Conservation (phyloP, 441 rosid species). For the Gossypium lobatum region DNA sequence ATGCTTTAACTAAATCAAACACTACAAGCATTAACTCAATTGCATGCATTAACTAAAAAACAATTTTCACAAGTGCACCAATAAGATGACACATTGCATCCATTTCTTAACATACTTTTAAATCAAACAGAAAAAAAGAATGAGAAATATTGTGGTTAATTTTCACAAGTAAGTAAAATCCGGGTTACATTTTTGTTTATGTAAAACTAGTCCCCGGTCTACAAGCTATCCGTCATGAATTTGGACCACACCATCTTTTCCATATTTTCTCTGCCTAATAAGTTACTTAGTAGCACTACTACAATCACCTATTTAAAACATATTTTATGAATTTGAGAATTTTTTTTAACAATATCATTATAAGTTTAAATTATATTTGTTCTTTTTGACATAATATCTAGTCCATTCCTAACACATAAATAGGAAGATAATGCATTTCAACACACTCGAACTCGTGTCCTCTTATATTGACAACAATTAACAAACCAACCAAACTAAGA, state of each 20-base stretch:
- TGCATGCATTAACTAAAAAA: too few species aligned
- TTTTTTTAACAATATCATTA: too few species aligned
- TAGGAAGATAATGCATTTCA: too few species aligned
- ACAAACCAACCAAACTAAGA: too few species aligned
- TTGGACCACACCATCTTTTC: conserved; percentile 6
- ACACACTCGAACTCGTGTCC: accelerated
- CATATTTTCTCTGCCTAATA: not conserved
- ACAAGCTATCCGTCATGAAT: not conserved
- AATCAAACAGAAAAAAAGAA: not conserved
- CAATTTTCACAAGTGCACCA: not conserved
- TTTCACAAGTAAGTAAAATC: not conserved
- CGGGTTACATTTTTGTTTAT: not conserved
- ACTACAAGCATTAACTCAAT: too few species aligned
- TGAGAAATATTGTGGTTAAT: not conserved
- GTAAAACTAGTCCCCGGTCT: not conserved
- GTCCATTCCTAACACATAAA: accelerated
- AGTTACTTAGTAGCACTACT: not conserved
- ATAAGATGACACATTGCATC: not conserved
- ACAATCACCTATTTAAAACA: too few species aligned
- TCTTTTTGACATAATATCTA: too few species aligned
- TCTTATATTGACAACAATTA: too few species aligned
- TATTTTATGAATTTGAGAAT: too few species aligned
- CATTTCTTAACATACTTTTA: too few species aligned
- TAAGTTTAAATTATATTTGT: too few species aligned
- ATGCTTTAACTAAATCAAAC: too few species aligned